Base-by-base conservation (phyloP, 192 early-diverging fungal species). In the Jimgerdemannia flammicorona region DNA sequence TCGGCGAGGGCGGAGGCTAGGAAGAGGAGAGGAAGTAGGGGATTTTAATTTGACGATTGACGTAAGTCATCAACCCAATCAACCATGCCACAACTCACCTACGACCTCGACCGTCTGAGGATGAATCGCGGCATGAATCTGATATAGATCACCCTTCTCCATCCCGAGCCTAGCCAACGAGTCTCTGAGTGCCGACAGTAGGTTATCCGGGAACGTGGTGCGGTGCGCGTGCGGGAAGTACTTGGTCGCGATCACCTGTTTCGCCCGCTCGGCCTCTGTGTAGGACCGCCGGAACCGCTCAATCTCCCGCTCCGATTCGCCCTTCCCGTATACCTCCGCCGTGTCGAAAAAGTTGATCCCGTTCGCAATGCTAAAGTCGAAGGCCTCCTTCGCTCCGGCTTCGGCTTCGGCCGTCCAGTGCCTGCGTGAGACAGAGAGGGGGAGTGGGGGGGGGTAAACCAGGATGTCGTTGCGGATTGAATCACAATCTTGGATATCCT, bases 321-420 rank as follows among this genome's bases (percentile, higher is more conserved):
- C 86, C 3, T 74, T 70, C 20, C 86, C 86, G 63, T 87, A 87
- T 18, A 80, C 19, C 64, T 86, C 85, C 40, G 85, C 85, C 4
- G 86, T 87, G 54, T 87, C 86, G 69, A 83, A 87, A 67, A 87
- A 87, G 64, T 78, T 75, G 71, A 84, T 77, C 4, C 84, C 82
- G 0, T 73, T 64, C 19, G 79, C 71, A 41, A 79, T 74, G 2
- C 81, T 67, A 3, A 75, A 44, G 71, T 84, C 78, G 77, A 81
- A 86, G 3, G 85, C 82, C 17, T 79, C 75, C 3, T 79, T 79
- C 19, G 81, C 78, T 43, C 81, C 83, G 20, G 80, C 72, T 63
- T 81, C 78, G 76, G 73, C 74, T 72, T 84, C 81, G 18, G 81
- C 80, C 20, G 67, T 80, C 72, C 84, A 86, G 3, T 70, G 74